Conservation (phyloP, 208 protist species). For the Trypanosoma melophagium region DNA sequence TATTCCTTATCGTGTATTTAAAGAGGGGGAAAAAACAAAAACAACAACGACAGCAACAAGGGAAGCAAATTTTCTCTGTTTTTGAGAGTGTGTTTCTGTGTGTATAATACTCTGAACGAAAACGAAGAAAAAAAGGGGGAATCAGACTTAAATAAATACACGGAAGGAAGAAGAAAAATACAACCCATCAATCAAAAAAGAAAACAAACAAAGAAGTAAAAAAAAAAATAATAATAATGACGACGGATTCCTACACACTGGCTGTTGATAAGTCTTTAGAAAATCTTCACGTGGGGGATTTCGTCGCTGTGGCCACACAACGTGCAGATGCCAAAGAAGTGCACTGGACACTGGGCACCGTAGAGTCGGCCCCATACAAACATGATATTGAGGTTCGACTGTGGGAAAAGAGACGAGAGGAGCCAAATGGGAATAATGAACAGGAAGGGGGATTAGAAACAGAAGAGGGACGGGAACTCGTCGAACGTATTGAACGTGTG, state of each 20-base stretch:
- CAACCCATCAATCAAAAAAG: too few relatives aligned
- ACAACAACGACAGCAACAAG: neutral
- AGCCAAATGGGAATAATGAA: conserved; percentile 47
- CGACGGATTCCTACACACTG: too few relatives aligned
- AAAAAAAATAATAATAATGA: too few relatives aligned
- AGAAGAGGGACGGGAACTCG: conserved; percentile 35
- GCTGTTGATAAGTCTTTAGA: conserved; percentile 31
- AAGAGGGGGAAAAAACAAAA: neutral
- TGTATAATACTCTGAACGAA: too few relatives aligned
- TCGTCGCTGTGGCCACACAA: conserved; percentile 69
- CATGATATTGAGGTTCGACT: conserved; percentile 74
- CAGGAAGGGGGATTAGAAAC: conserved; percentile 50
- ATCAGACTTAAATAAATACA: too few relatives aligned
- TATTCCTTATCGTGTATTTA: too few relatives aligned
- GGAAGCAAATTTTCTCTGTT: neutral
- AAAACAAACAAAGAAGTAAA: too few relatives aligned
- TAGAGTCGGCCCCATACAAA: conserved; percentile 67
- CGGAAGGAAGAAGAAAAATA: too few relatives aligned
- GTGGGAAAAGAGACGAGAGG: conserved; percentile 57
- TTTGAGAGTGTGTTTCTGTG: too few relatives aligned
- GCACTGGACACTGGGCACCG: conserved; percentile 78
- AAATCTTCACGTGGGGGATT: conserved; percentile 69
- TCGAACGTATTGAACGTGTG: conserved; percentile 52
- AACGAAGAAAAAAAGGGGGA: too few relatives aligned
- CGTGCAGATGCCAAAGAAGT: conserved; percentile 50